These are phyloP conservation scores for Mytilinidion resinicola DNA, from an alignment of 495 filamentous ascomycete species.

Conservation along the genomic window DNA sequence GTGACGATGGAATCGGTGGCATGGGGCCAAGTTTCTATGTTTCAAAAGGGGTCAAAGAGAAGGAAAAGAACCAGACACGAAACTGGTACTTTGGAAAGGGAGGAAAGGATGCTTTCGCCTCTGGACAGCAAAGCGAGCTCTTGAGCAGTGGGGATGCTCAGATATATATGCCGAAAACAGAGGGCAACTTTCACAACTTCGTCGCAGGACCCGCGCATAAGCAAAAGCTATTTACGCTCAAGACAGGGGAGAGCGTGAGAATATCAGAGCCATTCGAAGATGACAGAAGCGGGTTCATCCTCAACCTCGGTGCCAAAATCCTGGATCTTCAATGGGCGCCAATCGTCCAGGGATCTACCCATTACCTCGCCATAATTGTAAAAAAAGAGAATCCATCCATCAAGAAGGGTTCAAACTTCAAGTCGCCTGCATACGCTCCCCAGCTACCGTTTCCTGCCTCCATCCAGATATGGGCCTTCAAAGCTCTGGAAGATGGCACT, in stretches of 20 bases:
- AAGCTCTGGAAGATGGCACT: conserved; percentile 27
- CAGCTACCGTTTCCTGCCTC: conserved; percentile 43
- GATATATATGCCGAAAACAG: conserved; percentile 42
- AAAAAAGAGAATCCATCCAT: conserved; percentile 28
- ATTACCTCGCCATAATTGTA: conserved; percentile 51
- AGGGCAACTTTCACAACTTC: conserved; percentile 38
- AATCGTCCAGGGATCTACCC: conserved; percentile 44
- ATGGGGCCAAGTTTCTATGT: conserved; percentile 42
- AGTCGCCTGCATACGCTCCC: conserved; percentile 44
- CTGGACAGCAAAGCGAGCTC: conserved; percentile 28
- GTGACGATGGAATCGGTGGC: conserved; percentile 31
- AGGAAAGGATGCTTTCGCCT: conserved; percentile 36
- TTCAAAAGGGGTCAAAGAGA: conserved; percentile 38
- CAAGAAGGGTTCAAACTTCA: conserved; percentile 26
- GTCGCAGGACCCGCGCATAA: conserved; percentile 47
- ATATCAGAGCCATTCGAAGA: conserved; percentile 44
- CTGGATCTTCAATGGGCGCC: conserved; percentile 54
- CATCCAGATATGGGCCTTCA: conserved; percentile 57
- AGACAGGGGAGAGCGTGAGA: conserved; percentile 38
- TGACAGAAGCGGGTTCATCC: conserved; percentile 49
- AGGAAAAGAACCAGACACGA: conserved; percentile 46
- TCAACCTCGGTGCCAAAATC: conserved; percentile 49
- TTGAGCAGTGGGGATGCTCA: conserved; percentile 24
- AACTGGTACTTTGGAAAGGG: conserved; percentile 50
- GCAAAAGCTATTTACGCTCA: conserved; percentile 41